Evolutionary conservation across 2,329 filamentous ascomycete species (phyloP).

Genomic region (Fusarium sp.): DNA sequence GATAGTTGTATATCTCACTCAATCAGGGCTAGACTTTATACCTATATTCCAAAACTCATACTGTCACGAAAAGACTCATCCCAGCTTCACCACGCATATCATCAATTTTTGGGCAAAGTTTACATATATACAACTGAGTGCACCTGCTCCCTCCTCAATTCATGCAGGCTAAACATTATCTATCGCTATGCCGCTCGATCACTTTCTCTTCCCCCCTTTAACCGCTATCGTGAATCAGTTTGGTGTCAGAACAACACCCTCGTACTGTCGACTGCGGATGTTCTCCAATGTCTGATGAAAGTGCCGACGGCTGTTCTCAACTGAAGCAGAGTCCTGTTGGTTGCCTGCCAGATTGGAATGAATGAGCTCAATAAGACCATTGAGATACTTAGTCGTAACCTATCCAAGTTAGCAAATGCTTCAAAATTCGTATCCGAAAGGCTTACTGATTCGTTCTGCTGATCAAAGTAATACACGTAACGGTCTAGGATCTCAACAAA

Average conservation of each 20-base stretch:
- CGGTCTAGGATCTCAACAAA: constrained; percentile 98
- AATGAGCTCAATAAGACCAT: constrained; percentile 97
- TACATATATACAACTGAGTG: constrained; percentile 46
- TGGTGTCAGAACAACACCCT: constrained; percentile 83
- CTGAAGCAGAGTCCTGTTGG: constrained; percentile 80
- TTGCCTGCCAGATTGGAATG: constrained; percentile 94
- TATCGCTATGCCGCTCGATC: constrained; percentile 39
- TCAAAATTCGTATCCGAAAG: neutral
- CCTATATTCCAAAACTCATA: constrained; percentile 17
- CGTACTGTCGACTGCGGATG: constrained; percentile 90
- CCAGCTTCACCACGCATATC: constrained; percentile 4
- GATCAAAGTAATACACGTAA: constrained; percentile 99
- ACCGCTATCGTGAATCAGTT: constrained; percentile 44
- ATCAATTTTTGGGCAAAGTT: constrained; percentile 40
- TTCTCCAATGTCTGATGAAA: constrained; percentile 96
- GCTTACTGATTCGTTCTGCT: constrained; percentile 92
- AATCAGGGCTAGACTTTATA: neutral
- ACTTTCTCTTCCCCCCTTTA: constrained; percentile 12
- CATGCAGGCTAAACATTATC: constrained; percentile 42
- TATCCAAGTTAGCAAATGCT: constrained; percentile 44
- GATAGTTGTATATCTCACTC: neutral
- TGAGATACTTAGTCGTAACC: constrained; percentile 96
- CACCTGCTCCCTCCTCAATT: constrained; percentile 28
- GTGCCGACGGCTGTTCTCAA: constrained; percentile 92
- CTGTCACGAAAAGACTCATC: neutral